Percentiles rank a stretch among this genome's conserved stretches.
phyloP scores from a whole-genome alignment of 345 rosid genomes.

The Eucalyptus decipiens region DNA sequence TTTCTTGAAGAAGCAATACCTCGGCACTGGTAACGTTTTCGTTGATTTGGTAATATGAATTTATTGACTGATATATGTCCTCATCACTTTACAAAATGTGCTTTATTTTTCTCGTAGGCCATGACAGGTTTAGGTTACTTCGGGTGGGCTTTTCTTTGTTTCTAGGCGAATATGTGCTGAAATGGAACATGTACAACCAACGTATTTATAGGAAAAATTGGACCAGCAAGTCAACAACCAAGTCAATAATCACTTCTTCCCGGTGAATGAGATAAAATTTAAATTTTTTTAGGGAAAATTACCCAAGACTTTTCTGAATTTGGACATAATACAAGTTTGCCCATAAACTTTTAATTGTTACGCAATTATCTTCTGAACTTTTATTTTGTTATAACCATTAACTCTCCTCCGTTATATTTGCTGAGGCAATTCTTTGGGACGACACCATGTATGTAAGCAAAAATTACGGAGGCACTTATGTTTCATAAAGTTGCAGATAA shows the following conservation, averaged over 20 bases:
- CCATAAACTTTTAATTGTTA: too few species aligned
- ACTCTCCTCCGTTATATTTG: neutral
- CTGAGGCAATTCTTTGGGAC: too few species aligned
- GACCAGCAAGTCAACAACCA: neutral
- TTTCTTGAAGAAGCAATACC: neutral
- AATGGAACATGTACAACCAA: neutral
- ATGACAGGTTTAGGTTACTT: neutral
- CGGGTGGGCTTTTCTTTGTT: neutral
- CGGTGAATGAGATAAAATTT: neutral
- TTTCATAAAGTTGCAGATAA: neutral
- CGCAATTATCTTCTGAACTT: neutral
- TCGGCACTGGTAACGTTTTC: too few species aligned
- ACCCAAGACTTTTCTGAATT: neutral
- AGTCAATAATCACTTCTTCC: neutral
- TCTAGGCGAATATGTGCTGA: neutral
- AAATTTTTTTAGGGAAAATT: too few species aligned
- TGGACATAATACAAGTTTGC: neutral
- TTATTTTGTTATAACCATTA: too few species aligned
- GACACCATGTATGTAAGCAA: neutral
- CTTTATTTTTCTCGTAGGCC: neutral
- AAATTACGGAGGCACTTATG: neutral
- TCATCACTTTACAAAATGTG: too few species aligned
- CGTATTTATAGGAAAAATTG: neutral
- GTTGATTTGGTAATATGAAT: too few species aligned
- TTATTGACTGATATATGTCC: too few species aligned